Base-by-base conservation (phyloP, 1,139 yeast genomes). In the Kurtzmaniella quercitrusa region DNA sequence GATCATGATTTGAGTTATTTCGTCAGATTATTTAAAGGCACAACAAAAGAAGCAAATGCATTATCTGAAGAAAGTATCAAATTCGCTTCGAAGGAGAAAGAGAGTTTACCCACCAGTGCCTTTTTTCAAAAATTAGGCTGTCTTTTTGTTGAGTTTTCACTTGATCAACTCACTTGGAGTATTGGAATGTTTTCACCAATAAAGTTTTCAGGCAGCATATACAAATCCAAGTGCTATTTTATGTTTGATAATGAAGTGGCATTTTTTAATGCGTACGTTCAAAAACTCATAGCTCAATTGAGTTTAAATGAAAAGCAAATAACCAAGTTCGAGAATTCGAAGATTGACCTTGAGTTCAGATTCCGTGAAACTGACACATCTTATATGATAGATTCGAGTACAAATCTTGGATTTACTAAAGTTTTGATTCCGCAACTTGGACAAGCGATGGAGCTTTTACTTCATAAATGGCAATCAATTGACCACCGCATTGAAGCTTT, bases 361-460 rank as follows among this genome's bases (percentile, higher is more conserved):
- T 31, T 62, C 15, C 43, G 48, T 2, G 45, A 49, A 2, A 29
- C 46, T 4, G 52, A 48, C 1, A 59, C 54, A 2, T 41, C 55
- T 12, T 44, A 49, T 33, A 53, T 66, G 34, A 42, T 62, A 1
- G 47, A 53, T 0, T 45, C 59, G 0, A 55, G 54, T 9, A 47
- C 60, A 3, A 57, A 60, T n/a, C 47, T 66, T 23, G 75, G 73
- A 1, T 67, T 62, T 45, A 57, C 70, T 6, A 69, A 70, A 45
- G 45, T 66, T 3, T 57, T 57, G 27, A 44, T 59, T 3, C 74
- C 73, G 1, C 65, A 57, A 53, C 44, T 68, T 2, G 41, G 59
- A 2, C 51, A 50, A 12, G 51, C 68, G 0, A 21, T 62, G 12
- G 57, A 56, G 25, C 48, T 54, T 8, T 27, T 56, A 2, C 49